Evolutionary conservation across 1,139 yeast species (phyloP).

Genomic region (Zygoascus meyerae): DNA sequence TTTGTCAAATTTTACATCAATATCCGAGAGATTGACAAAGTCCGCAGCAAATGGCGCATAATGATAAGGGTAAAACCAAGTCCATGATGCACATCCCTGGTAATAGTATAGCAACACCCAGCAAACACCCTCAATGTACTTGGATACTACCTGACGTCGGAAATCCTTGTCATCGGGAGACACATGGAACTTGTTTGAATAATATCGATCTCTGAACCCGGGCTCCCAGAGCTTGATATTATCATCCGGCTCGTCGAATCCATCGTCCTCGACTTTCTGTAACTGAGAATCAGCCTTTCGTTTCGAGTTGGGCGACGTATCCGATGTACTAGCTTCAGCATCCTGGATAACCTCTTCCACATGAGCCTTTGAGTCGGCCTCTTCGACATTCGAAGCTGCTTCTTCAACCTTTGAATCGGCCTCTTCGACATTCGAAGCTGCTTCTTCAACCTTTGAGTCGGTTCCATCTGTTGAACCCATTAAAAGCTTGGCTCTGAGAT

Average conservation of each 20-base stretch:
- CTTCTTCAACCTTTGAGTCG: neutral
- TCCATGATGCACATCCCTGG: constrained; percentile 99
- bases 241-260: constrained; percentile 40
- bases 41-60: constrained; percentile 98
- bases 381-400: constrained; percentile 6
- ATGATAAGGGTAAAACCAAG: constrained; percentile 95
- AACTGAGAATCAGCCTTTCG: constrained; percentile 15
- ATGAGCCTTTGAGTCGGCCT: constrained; percentile 14
- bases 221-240: constrained; percentile 74
- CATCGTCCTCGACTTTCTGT: constrained; percentile 18
- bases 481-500: constrained; percentile 44
- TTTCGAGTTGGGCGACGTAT: constrained; percentile 12
- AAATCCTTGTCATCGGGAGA: constrained; percentile 52
- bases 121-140: constrained; percentile 88
- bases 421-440: constrained; percentile 25
- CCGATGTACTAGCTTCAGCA: constrained; percentile 23
- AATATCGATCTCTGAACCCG: constrained; percentile 81
- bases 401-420: constrained; percentile 25
- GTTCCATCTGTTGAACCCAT: constrained; percentile 12
- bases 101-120: constrained; percentile 93
- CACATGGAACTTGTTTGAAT: constrained; percentile 65
- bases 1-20: constrained; percentile 55
- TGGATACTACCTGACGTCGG: constrained; percentile 56
- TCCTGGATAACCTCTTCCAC: constrained; percentile 24
- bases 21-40: constrained; percentile 54